A percentile compares a stretch with the other conserved stretches of the same genome.
phyloP scores from a whole-genome alignment of 2,329 filamentous ascomycete species.

The Neofusicoccum parvum region DNA sequence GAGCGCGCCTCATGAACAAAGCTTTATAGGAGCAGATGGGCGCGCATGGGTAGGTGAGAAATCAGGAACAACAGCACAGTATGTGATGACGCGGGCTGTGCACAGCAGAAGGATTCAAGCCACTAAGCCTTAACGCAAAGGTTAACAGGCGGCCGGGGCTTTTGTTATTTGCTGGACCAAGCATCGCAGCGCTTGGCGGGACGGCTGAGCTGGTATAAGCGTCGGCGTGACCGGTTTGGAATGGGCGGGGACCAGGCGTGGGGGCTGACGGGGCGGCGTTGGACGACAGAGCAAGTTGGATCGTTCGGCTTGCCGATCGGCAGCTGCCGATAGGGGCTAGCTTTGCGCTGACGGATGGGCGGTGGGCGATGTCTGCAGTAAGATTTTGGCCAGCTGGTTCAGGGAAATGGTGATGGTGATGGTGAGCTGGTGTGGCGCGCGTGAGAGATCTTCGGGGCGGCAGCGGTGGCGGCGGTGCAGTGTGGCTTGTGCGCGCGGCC shows the following conservation, averaged over 20 bases:
- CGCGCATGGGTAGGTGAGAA: neutral
- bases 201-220: neutral
- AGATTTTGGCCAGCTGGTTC: neutral
- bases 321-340: neutral
- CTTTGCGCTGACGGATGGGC: neutral
- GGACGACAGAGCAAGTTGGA: neutral
- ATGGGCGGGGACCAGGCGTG: neutral
- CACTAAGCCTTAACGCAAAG: neutral
- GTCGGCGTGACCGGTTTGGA: neutral
- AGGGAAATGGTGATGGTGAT: neutral
- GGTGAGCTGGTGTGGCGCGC: neutral
- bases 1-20: neutral
- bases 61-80: neutral
- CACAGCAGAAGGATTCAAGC: neutral
- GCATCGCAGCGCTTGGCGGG: neutral
- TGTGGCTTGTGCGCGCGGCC: constrained; percentile 1
- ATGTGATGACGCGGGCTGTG: neutral
- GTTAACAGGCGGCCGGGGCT: neutral
- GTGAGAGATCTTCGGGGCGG: no score
- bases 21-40: neutral
- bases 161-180: neutral
- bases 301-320: neutral
- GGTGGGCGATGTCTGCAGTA: neutral
- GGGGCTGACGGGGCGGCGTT: constrained; percentile 1
- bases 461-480: neutral